Evolutionary conservation across 176 grass and related monocot species (phyloP).

Genomic region (Cymbopogon citratus): DNA sequence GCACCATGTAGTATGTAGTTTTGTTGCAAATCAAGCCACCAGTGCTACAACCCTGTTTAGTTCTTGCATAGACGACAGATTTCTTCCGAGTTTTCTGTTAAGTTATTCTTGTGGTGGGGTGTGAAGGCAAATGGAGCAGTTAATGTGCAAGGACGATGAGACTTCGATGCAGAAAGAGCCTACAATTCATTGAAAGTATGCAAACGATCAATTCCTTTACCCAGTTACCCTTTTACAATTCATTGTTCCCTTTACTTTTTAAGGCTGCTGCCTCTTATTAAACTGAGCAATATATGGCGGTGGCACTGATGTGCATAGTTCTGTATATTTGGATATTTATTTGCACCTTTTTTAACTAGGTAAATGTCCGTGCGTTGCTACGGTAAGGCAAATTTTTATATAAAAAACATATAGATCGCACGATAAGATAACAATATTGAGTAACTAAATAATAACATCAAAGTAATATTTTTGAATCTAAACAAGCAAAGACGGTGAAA

Average conservation of each 20-base stretch:
- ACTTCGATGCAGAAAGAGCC: slow-evolving; percentile 33
- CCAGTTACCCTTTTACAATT: neutral
- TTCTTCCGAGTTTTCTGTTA: neutral
- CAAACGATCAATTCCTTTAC: neutral
- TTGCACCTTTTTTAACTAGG: neutral
- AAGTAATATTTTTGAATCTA: too few relatives aligned
- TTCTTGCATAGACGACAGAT: neutral
- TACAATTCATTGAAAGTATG: slow-evolving; percentile 36
- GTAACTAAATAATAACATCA: too few relatives aligned
- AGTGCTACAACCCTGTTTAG: too few relatives aligned
- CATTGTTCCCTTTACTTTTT: neutral
- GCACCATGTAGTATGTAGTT: neutral
- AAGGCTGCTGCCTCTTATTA: neutral
- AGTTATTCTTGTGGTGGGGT: slow-evolving; percentile 13
- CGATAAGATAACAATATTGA: too few relatives aligned
- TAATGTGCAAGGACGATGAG: slow-evolving; percentile 29
- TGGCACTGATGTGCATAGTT: neutral
- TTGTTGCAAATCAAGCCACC: neutral
- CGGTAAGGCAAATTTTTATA: too few relatives aligned
- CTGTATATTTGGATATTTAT: neutral
- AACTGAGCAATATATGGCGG: neutral
- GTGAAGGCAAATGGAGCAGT: slow-evolving; percentile 44
- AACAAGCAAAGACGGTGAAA: too few relatives aligned
- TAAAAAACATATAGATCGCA: too few relatives aligned
- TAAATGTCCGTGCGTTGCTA: too few relatives aligned